Base-by-base conservation (phyloP, 768 basidiomycete species). In the Psilocybe sp. region DNA sequence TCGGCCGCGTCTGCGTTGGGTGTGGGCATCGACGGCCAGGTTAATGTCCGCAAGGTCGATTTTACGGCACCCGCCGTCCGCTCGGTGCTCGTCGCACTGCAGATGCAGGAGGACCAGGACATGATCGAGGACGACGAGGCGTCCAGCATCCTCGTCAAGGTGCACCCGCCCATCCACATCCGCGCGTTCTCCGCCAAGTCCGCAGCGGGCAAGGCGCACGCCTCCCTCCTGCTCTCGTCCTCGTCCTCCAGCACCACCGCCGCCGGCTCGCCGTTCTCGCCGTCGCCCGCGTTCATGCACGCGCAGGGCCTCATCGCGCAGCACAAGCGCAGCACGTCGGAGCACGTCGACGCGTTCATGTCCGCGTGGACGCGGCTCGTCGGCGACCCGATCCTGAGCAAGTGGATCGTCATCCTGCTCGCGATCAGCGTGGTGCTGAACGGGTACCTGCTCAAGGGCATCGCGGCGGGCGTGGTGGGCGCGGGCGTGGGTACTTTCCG, bases 321-420 rank as follows among this genome's bases (percentile, higher is more conserved):
- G 23, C 23, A 28, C 23, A 28, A 28, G 23, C 23, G 23, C 23
- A 45, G 53, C 57, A 56, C 78, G 3, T 73, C 70, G 19, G 82
- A 85, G 50, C 70, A 80, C 16, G 71, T 96, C 47, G 92, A 95
- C 52, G 77, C 80, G 52, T 95, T 95, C 75, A 90, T 97, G 89
- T 81, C 82, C 38, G 78, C 81, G 3, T 98, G 95, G 95, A 91
- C 92, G 8, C 72, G 75, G 12, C 84, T 98, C 56, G 92, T 98
- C 44, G 93, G 93, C 34, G 96, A 99, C 62, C 96, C 96, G 1
- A 81, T 98, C 44, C 70, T 98, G 53, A 86, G 82, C 60, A 98
- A 98, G 72, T 95, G 92, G 89, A 94, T 98, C 63, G 90, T 98
- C 43, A 77, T 91, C 49, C 76, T 89, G 13, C 81, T 99, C 18